A percentile compares a stretch with the other conserved stretches of the same genome.
Evolutionary conservation across 768 basidiomycete genomes (phyloP).

Genomic region (Hydnomerulius pinastri): DNA sequence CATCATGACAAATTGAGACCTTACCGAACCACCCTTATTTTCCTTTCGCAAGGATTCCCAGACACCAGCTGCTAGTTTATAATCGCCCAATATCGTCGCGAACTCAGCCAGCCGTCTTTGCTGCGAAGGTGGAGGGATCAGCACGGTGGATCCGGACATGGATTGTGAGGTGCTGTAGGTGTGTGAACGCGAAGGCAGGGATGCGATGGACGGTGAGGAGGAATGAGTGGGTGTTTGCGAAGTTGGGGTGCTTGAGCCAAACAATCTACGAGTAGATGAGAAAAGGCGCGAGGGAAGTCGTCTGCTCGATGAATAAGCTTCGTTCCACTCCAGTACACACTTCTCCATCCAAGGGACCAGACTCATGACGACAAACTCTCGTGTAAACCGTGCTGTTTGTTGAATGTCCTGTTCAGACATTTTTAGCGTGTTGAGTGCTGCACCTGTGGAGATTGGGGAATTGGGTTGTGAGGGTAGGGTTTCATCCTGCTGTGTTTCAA

Average conservation of each 20-base stretch:
- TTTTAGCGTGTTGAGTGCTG: conserved; percentile 39
- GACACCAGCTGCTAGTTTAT: conserved; percentile 75
- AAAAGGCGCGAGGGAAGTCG: conserved; percentile 84
- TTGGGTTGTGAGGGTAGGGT: neutral
- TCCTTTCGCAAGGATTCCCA: conserved; percentile 92
- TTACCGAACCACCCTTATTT: conserved; percentile 81
- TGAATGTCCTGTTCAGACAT: conserved; percentile 76
- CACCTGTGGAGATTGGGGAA: neutral
- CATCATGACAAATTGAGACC: conserved; percentile 26
- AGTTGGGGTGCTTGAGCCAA: conserved; percentile 62
- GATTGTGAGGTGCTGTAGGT: conserved; percentile 38
- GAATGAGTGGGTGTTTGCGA: conserved; percentile 42
- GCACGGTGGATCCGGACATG: conserved; percentile 14
- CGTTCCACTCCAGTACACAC: conserved; percentile 92
- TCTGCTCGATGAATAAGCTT: conserved; percentile 76
- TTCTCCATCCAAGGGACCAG: conserved; percentile 97
- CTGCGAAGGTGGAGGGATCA: conserved; percentile 54
- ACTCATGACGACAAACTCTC: conserved; percentile 89
- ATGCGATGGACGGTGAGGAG: conserved; percentile 41
- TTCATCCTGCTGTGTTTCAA: conserved; percentile 25
- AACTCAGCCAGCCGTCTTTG: conserved; percentile 94
- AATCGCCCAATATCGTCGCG: conserved; percentile 89
- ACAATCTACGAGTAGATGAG: conserved; percentile 81
- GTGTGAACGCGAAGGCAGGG: conserved; percentile 39
- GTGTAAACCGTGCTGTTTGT: conserved; percentile 71